phyloP scores from a whole-genome alignment of 805 yeast species.

The Diddensiella transvaalensis region DNA sequence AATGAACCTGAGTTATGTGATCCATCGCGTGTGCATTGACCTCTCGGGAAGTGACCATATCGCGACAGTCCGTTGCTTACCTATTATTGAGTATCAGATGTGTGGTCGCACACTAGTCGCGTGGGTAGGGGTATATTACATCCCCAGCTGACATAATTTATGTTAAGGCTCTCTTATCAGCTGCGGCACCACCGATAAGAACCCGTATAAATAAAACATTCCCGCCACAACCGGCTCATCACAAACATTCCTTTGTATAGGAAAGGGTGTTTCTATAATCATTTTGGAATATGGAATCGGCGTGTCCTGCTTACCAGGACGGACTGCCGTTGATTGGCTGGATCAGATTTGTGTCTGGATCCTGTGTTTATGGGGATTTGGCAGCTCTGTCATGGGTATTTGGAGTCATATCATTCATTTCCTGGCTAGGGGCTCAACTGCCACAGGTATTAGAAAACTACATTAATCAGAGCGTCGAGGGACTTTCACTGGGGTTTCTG shows the following conservation, averaged over 20 bases:
- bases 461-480: constrained; percentile 58
- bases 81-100: no score
- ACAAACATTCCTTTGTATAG: no score
- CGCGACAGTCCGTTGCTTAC: no score
- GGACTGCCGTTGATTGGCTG: constrained; percentile 24
- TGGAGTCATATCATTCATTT: constrained; percentile 31
- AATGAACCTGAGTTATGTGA: no score
- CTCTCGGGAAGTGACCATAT: no score
- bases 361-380: constrained; percentile 28
- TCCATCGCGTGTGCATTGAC: no score
- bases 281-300: neutral
- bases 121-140: no score
- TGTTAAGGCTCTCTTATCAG: constrained; percentile 1
- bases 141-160: no score
- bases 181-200: neutral
- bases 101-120: no score
- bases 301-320: constrained; percentile 29
- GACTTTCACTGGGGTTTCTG: constrained; percentile 59
- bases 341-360: constrained; percentile 25
- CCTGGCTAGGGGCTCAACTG: constrained; percentile 72
- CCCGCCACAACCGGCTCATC: neutral
- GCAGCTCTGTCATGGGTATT: constrained; percentile 26
- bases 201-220: neutral
- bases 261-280: neutral
- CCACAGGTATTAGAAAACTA: constrained; percentile 67